Evolutionary conservation across 176 grass and related monocot species (phyloP).

Genomic region (Carex cristatella): DNA sequence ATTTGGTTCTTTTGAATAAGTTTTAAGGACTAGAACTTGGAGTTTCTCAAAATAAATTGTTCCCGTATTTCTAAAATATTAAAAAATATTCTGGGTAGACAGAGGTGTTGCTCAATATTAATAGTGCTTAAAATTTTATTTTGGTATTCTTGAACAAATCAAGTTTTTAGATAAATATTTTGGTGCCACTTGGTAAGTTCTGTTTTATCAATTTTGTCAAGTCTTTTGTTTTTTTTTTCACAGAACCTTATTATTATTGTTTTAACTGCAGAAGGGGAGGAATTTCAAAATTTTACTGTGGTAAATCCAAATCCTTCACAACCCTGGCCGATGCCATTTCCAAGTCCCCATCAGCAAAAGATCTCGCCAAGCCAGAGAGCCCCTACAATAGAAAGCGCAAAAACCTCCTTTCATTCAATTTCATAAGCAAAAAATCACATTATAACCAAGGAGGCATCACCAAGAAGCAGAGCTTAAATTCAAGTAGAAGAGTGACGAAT

Average conservation of each 20-base stretch:
- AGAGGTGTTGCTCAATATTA: not conserved
- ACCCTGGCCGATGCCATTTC: conserved; percentile 35
- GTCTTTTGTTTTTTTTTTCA: not conserved
- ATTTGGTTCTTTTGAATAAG: too few relatives aligned
- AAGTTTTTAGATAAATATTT: not conserved
- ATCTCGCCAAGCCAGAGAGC: conserved; percentile 51
- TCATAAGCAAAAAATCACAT: conserved; percentile 47
- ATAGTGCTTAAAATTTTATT: not conserved
- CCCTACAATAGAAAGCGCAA: conserved; percentile 72
- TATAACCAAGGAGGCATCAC: conserved; percentile 32
- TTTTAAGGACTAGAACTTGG: not conserved
- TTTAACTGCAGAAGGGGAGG: conserved; percentile 47
- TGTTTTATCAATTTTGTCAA: conserved; percentile 7
- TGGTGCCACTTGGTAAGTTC: conserved; percentile 12
- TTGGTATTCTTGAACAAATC: not conserved
- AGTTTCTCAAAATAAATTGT: too few relatives aligned
- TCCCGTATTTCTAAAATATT: not conserved
- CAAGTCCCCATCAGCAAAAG: conserved; percentile 35
- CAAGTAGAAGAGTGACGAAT: conserved; percentile 32
- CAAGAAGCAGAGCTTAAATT: conserved; percentile 35
- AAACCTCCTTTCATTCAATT: conserved; percentile 62
- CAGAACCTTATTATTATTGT: conserved; percentile 3
- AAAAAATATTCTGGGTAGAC: not conserved
- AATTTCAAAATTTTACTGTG: conserved; percentile 67
- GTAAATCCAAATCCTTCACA: conserved; percentile 64